Base-by-base conservation (phyloP, 441 rosid genomes). In the Aquilaria agallochum region DNA sequence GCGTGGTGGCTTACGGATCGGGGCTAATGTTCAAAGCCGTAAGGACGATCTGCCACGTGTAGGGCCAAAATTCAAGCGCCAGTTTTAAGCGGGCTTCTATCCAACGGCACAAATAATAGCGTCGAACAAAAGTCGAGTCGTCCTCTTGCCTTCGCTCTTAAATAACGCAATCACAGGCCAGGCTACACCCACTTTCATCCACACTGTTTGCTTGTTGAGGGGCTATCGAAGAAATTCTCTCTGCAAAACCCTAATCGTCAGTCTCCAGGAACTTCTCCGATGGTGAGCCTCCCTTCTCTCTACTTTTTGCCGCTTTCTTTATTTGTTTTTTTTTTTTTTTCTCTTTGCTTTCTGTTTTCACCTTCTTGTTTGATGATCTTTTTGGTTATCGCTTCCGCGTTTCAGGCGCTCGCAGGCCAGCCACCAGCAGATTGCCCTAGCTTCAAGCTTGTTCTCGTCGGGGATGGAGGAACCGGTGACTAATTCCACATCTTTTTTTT, bases 381-480 rank as follows among this genome's bases (percentile, higher is more conserved):
- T 27, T 30, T 1, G 15, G 4, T 55, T 36, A 4, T 3, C 42
- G 5, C 3, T 36, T 36, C 3, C 0, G 3, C 7, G 42, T 36
- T 36, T 36, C 42, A 84, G 89, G 86, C 89, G 46, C 45, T 84
- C 50, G 84, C 87, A 10, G 74, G 65, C 58, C 85, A 79, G 76
- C 83, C 78, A 65, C 74, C 77, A 1, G 85, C 82, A 44, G 78
- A 77, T 71, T 81, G 79, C 58, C 89, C 87, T 11, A 84, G 74
- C 72, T 82, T 84, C 76, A 84, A 84, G 73, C 82, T 82, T 33
- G 87, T 84, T 30, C 72, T 84, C 46, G 85, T 84, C 13, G 87
- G 90, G 31, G 87, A 82, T 67, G 87, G 90, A 8, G 90, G 85
- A 11, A 84, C 90, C 31, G 85, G 90, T 80, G 3, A 13, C 11